Evolutionary conservation across 177 flowering plant species (phyloP).

Genomic region (Vitis hybrid): DNA sequence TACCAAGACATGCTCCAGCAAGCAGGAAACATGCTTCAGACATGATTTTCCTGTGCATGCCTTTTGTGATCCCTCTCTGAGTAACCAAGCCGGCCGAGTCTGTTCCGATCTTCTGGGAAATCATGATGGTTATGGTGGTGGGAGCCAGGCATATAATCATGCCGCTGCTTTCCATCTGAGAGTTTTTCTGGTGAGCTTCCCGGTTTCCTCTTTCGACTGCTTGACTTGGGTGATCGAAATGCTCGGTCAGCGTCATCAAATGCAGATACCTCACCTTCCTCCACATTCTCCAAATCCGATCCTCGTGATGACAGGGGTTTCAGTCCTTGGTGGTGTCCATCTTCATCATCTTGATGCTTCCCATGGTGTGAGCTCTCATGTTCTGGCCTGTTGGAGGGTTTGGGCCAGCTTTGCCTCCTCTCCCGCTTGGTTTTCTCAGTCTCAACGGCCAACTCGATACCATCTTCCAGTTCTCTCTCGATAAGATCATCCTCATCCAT

Average conservation of each 20-base stretch:
- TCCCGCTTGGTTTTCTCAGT: conserved; percentile 60
- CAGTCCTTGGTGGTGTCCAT: conserved; percentile 6
- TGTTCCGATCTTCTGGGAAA: conserved; percentile 20
- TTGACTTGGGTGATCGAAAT: conserved; percentile 21
- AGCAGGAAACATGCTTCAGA: conserved; percentile 3
- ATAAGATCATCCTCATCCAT: conserved; percentile 90
- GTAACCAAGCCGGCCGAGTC: conserved; percentile 15
- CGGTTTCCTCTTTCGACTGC: conserved; percentile 28
- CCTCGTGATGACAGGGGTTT: conserved; percentile 18
- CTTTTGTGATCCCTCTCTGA: conserved; percentile 35
- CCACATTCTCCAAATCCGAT: conserved; percentile 21
- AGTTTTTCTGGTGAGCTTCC: conserved; percentile 24
- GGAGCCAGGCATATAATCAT: conserved; percentile 9
- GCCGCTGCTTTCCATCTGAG: conserved; percentile 26
- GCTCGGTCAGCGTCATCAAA: conserved; percentile 18
- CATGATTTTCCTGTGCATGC: conserved; percentile 29
- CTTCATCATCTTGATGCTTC: conserved; percentile 19
- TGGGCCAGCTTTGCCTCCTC: conserved; percentile 47
- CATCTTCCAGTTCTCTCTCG: conserved; percentile 88
- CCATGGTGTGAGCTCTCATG: conserved; percentile 15
- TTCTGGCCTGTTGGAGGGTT: not conserved
- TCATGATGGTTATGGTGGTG: conserved; percentile 8
- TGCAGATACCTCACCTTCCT: conserved; percentile 40
- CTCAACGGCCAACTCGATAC: conserved; percentile 70
- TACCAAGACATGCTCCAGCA: too few species aligned